Conservation (phyloP, 306 rosid genomes). For the Cicer arietinum region DNA sequence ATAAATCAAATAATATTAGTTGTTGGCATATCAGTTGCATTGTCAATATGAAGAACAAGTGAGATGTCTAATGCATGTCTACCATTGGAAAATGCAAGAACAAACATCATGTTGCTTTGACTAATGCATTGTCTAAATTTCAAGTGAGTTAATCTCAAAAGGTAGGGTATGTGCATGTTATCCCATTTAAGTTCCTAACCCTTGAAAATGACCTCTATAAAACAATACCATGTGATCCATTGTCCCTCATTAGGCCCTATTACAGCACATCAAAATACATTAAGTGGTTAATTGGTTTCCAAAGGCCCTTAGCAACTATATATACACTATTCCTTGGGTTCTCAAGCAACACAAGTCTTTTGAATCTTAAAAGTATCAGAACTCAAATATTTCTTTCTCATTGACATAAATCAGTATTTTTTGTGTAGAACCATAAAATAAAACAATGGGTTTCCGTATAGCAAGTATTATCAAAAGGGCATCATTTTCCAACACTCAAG, state of each 20-base stretch:
- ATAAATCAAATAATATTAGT: not conserved
- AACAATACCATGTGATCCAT: slow-evolving; percentile 46
- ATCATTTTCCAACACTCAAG: slow-evolving; percentile 34
- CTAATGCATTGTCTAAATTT: not conserved
- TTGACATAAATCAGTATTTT: not conserved
- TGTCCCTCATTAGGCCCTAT: not conserved
- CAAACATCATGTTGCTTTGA: not conserved
- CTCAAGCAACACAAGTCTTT: slow-evolving; percentile 31
- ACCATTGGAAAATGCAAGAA: slow-evolving; percentile 6
- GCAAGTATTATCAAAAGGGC: slow-evolving; percentile 34
- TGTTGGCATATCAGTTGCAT: slow-evolving; percentile 7
- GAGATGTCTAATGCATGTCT: slow-evolving; percentile 37
- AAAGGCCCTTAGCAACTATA: slow-evolving; percentile 29
- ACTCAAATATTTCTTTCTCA: slow-evolving; percentile 25
- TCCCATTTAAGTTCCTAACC: not conserved
- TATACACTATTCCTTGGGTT: slow-evolving; percentile 31
- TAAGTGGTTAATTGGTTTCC: not conserved
- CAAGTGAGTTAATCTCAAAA: not conserved
- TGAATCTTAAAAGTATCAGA: not conserved
- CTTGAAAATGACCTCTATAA: slow-evolving; percentile 9
- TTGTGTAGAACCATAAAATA: not conserved
- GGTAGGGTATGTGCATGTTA: slow-evolving; percentile 36
- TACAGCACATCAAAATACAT: not conserved
- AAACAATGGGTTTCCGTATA: slow-evolving; percentile 46
- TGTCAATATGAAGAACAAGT: slow-evolving; percentile 1